phyloP scores from a whole-genome alignment of 805 yeast genomes.

The Kluyveromyces starmeri region DNA sequence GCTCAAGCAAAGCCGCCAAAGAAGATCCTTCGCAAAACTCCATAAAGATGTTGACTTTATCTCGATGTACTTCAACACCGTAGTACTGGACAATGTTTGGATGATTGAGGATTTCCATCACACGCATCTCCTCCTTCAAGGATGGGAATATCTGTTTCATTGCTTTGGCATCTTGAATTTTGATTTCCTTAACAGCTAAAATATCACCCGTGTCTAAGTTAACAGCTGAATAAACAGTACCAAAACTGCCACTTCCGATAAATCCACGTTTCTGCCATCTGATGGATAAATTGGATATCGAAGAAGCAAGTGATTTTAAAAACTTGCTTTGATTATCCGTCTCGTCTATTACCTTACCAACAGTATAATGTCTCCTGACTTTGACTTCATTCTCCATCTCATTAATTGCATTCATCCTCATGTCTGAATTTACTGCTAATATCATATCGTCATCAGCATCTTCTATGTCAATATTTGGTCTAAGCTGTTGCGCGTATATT shows the following conservation, averaged over 20 bases:
- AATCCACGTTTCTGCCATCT: slow-evolving; percentile 96
- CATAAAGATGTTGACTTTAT: slow-evolving; percentile 92
- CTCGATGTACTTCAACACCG: slow-evolving; percentile 96
- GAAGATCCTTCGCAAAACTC: slow-evolving; percentile 97
- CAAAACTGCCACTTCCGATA: slow-evolving; percentile 94
- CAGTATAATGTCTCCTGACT: slow-evolving; percentile 35
- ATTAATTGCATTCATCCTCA: slow-evolving; percentile 56
- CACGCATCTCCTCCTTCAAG: slow-evolving; percentile 94
- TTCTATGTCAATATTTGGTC: slow-evolving; percentile 28
- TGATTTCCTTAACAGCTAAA: slow-evolving; percentile 93
- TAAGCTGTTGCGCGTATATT: slow-evolving; percentile 28
- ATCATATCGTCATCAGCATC: slow-evolving; percentile 47
- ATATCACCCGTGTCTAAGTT: slow-evolving; percentile 92
- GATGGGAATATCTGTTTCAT: slow-evolving; percentile 78
- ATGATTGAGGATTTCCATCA: slow-evolving; percentile 86
- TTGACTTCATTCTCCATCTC: slow-evolving; percentile 47
- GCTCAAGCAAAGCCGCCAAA: slow-evolving; percentile 70
- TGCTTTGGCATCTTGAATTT: slow-evolving; percentile 80
- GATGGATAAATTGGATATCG: slow-evolving; percentile 80
- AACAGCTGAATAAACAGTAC: slow-evolving; percentile 85
- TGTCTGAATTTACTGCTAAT: slow-evolving; percentile 51
- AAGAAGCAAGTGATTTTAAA: slow-evolving; percentile 76
- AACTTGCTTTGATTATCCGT: slow-evolving; percentile 82
- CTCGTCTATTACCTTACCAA: slow-evolving; percentile 86
- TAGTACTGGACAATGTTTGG: slow-evolving; percentile 94